These are phyloP conservation scores for Cystofilobasidium macerans DNA, from an alignment of 768 basidiomycete species.

Conservation along the genomic window DNA sequence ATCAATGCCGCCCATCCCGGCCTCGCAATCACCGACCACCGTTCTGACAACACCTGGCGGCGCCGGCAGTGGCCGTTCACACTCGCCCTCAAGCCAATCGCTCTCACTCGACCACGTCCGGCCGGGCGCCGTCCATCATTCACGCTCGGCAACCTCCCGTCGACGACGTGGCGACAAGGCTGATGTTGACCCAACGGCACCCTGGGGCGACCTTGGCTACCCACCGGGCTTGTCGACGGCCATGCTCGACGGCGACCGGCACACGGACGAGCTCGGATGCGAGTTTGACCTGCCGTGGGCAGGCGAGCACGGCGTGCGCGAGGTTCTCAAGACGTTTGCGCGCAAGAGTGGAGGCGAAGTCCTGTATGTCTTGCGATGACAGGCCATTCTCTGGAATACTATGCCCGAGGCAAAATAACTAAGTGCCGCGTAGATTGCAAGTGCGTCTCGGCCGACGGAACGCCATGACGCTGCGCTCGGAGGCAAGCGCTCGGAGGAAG, in stretches of 20 bases:
- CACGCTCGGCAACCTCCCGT: slow-evolving; percentile 21
- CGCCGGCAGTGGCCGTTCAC: neutral
- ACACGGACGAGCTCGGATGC: slow-evolving; percentile 80
- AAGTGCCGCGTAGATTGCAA: too few relatives aligned
- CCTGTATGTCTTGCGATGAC: slow-evolving; percentile 61
- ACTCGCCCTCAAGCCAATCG: slow-evolving; percentile 6
- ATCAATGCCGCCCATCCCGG: neutral
- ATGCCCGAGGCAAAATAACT: too few relatives aligned
- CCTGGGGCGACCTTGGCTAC: slow-evolving; percentile 28
- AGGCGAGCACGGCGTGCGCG: slow-evolving; percentile 12
- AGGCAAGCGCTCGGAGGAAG: too few relatives aligned
- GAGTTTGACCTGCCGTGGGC: slow-evolving; percentile 76
- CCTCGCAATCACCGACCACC: neutral
- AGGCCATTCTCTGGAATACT: too few relatives aligned
- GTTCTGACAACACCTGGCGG: neutral
- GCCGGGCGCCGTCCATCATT: slow-evolving; percentile 24
- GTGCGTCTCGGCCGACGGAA: too few relatives aligned
- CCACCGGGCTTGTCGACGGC: slow-evolving; percentile 35
- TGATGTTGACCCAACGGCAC: neutral
- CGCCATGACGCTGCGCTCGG: too few relatives aligned
- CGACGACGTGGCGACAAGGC: slow-evolving; percentile 15
- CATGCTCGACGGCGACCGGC: slow-evolving; percentile 76
- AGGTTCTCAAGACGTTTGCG: slow-evolving; percentile 52
- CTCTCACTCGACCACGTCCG: slow-evolving; percentile 15
- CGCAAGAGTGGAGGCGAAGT: slow-evolving; percentile 39